Evolutionary conservation across 2,329 filamentous ascomycete genomes (phyloP).

Genomic region (Thelonectria blattea): DNA sequence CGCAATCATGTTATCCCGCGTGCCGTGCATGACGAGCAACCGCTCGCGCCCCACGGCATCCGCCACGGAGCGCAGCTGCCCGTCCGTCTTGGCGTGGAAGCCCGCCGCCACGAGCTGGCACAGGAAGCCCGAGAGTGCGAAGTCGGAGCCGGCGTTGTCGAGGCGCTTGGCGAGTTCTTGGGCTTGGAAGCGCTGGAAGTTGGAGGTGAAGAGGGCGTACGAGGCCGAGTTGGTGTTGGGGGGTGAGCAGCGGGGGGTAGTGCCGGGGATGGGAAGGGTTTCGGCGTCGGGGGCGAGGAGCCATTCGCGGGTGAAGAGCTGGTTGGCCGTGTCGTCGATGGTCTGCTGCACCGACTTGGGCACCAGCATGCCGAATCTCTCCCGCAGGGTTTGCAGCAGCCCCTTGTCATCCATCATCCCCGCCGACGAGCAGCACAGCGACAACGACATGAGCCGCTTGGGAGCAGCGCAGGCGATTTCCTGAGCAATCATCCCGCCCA

Average conservation of each 20-base stretch:
- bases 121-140: conserved; percentile 72
- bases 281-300: conserved; percentile 65
- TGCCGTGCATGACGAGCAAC: conserved; percentile 81
- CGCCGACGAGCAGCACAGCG: conserved; percentile 67
- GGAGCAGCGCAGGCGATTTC: conserved; percentile 70
- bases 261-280: conserved; percentile 52
- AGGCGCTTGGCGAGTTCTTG: conserved; percentile 76
- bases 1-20: conserved; percentile 77
- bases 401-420: conserved; percentile 64
- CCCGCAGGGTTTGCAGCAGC: conserved; percentile 69
- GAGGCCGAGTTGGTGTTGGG: conserved; percentile 32
- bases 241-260: conserved; percentile 49
- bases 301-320: conserved; percentile 71
- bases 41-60: conserved; percentile 73
- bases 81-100: conserved; percentile 79
- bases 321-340: conserved; percentile 67
- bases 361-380: conserved; percentile 62
- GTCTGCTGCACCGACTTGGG: conserved; percentile 74
- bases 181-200: conserved; percentile 83
- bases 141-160: conserved; percentile 66
- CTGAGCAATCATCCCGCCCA: conserved; percentile 93
- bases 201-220: conserved; percentile 69
- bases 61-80: conserved; percentile 56
- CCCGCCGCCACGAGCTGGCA: conserved; percentile 79
- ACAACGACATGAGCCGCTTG: conserved; percentile 59